Percentiles rank a stretch among this genome's conserved stretches.
These are phyloP conservation scores for Penicillium sp. DNA, from an alignment of 2,329 filamentous ascomycete species.

Conservation along the genomic window DNA sequence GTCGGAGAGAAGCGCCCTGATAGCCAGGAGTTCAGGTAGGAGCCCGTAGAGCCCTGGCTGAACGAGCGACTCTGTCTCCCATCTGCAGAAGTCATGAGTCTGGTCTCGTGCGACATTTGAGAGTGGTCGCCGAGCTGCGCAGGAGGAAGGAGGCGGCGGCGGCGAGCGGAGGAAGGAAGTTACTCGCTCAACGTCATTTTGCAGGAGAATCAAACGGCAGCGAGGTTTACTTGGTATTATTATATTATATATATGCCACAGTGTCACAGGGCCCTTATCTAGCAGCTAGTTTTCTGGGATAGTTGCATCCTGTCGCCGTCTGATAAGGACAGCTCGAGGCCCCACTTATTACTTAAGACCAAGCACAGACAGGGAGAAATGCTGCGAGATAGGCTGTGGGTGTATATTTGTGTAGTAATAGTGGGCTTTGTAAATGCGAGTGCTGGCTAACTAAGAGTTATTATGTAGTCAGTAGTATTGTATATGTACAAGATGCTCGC, in stretches of 20 bases:
- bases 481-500: too few species aligned
- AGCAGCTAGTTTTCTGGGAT: background rate
- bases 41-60: slow-evolving; percentile 14
- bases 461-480: too few species aligned
- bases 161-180: background rate
- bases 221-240: background rate
- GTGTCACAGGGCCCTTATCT: background rate
- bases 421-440: too few species aligned
- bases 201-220: background rate
- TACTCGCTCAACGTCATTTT: background rate
- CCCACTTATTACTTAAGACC: too few species aligned
- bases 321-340: too few species aligned
- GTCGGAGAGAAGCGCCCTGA: slow-evolving; percentile 12
- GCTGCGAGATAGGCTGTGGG: too few species aligned
- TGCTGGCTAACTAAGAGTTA: too few species aligned
- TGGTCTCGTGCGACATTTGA: slow-evolving; percentile 7
- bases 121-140: background rate
- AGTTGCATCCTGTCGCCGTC: background rate
- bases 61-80: slow-evolving; percentile 12
- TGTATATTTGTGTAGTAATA: too few species aligned
- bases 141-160: background rate
- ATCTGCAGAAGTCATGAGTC: background rate
- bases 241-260: background rate
- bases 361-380: too few species aligned
- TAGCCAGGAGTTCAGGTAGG: slow-evolving; percentile 12